phyloP scores from a whole-genome alignment of 768 basidiomycete species.

The Boletus rubropictus region DNA sequence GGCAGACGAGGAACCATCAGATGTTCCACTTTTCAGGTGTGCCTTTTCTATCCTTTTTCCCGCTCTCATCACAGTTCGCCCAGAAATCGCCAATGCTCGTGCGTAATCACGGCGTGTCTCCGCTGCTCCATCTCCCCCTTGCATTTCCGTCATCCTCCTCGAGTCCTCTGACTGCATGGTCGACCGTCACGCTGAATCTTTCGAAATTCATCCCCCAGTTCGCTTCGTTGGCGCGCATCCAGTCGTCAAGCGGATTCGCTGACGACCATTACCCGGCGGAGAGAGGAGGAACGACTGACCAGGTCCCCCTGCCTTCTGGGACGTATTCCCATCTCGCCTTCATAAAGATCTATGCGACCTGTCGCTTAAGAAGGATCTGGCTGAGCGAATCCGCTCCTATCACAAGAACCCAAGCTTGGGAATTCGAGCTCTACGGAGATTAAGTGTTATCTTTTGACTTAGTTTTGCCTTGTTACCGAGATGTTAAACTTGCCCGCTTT shows the following conservation, averaged over 20 bases:
- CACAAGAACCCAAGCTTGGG: slow-evolving; percentile 63
- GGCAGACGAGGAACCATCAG: slow-evolving; percentile 57
- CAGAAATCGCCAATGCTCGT: slow-evolving; percentile 55
- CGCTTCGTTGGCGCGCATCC: slow-evolving; percentile 38
- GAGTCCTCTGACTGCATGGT: slow-evolving; percentile 63
- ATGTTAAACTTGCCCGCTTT: slow-evolving; percentile 17
- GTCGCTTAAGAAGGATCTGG: slow-evolving; percentile 74
- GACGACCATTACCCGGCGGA: slow-evolving; percentile 21
- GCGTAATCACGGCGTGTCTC: slow-evolving; percentile 33
- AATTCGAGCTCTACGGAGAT: slow-evolving; percentile 62
- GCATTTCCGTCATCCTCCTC: slow-evolving; percentile 53
- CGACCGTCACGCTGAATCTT: slow-evolving; percentile 56
- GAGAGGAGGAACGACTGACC: slow-evolving; percentile 15
- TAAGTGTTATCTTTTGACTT: slow-evolving; percentile 18
- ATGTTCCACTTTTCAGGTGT: slow-evolving; percentile 79
- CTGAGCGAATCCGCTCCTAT: slow-evolving; percentile 52
- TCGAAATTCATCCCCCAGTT: slow-evolving; percentile 58
- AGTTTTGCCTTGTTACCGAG: slow-evolving; percentile 11
- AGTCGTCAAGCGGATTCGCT: slow-evolving; percentile 18
- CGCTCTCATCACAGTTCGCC: not conserved
- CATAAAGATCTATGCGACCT: slow-evolving; percentile 72
- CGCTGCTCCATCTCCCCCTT: slow-evolving; percentile 68
- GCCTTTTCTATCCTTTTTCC: not conserved
- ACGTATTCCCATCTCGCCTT: slow-evolving; percentile 63
- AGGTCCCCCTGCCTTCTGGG: slow-evolving; percentile 40